Evolutionary conservation across 179 eudicot genomes (phyloP), one percentile per base, ranked within the genome.

Genomic region (Dionaea muscipula): DNA sequence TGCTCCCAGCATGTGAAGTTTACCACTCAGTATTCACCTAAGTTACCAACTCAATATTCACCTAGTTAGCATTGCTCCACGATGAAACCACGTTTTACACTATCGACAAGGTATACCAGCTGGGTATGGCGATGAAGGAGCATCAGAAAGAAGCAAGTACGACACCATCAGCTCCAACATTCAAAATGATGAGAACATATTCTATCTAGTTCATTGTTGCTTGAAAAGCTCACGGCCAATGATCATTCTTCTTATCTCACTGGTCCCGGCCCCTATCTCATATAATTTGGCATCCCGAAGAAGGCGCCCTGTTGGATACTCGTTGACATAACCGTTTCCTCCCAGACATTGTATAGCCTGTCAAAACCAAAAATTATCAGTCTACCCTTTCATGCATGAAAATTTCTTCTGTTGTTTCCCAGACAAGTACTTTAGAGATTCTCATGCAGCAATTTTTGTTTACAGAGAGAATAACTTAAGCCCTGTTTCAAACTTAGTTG

Each of bases 291-390:
- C 98, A 73, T 91, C 98, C 33, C 98, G 81, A 17, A 91, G 82
- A 59, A 87, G 67, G 35, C 98, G 93, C 19, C 98, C 98, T 0
- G 98, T 87, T 25, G 94, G 81, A 61, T 91, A 91, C 56, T 91
- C 98, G 31, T 91, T 91, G 26, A 91, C 88, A 22, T 91, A 91
- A 7, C 98, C 98, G 28, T 91, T 91, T 24, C 98, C 98, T 28
- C 98, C 96, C 18, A 91, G 75, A 71, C 96, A 91, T 55, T 91
- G 98, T 63, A 91, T 79, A n/a, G 96, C 98, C 96, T 91, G 86
- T 60, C 65, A 64, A 20, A 36, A 12, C 16, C 17, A 51, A 35
- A 24, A 20, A 25, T 43, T 4, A 43, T 43, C 47, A 43, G 47
- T n/a, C 35, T 31, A 11, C 35, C 35, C 1, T 31, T 4, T 31